phyloP scores from a whole-genome alignment of 2,329 filamentous ascomycete genomes.

The Laburnicola sp. region DNA sequence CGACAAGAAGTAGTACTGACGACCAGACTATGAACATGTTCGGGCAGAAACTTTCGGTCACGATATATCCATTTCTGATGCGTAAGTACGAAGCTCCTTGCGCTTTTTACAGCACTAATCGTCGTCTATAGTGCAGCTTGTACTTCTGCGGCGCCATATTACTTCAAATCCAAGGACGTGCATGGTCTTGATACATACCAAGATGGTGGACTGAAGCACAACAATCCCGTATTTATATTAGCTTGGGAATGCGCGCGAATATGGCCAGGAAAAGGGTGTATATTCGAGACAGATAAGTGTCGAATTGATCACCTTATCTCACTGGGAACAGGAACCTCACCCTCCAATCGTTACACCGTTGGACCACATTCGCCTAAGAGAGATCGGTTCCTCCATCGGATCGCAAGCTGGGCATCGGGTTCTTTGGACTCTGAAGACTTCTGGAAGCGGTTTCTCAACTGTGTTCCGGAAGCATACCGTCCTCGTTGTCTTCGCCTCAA shows the following conservation, averaged over 20 bases:
- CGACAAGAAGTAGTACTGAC: neutral
- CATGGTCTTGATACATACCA: conserved; percentile 29
- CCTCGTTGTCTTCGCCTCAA: conserved; percentile 29
- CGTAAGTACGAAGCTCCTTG: conserved; percentile 18
- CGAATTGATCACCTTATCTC: conserved; percentile 29
- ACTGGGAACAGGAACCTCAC: conserved; percentile 27
- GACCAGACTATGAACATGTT: conserved; percentile 21
- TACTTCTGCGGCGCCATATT: conserved; percentile 35
- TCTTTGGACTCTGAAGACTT: conserved; percentile 26
- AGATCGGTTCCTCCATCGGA: conserved; percentile 22
- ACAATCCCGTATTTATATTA: conserved; percentile 30
- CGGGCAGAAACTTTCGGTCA: conserved; percentile 18
- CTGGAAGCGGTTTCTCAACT: conserved; percentile 23
- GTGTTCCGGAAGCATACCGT: conserved; percentile 12
- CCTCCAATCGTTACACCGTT: conserved; percentile 9
- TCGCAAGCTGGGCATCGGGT: conserved; percentile 23
- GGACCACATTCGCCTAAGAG: conserved; percentile 25
- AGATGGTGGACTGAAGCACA: conserved; percentile 34
- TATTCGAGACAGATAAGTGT: conserved; percentile 5
- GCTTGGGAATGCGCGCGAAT: conserved; percentile 25
- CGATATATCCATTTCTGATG: conserved; percentile 24
- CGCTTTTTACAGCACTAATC: conserved; percentile 3
- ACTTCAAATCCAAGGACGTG: conserved; percentile 29
- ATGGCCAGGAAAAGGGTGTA: conserved; percentile 23
- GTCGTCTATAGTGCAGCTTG: conserved; percentile 22